Evolutionary conservation across 345 rosid species (phyloP).

Genomic region (Euphorbia peplus): DNA sequence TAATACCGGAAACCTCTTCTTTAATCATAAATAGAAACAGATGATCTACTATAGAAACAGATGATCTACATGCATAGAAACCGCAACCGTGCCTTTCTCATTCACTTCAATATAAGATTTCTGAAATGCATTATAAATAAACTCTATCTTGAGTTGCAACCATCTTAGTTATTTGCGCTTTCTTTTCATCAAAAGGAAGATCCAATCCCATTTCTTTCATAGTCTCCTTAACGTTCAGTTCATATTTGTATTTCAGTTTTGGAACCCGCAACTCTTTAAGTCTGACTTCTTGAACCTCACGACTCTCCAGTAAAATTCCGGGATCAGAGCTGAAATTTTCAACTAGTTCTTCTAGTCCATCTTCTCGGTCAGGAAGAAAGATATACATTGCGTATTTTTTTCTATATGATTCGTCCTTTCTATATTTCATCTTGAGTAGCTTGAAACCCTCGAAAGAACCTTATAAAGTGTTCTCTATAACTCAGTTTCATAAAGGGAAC

Average conservation of each 20-base stretch:
- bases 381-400: neutral
- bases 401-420: neutral
- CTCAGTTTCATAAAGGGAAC: slow-evolving; percentile 26
- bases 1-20: neutral
- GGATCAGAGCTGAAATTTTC: neutral
- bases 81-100: neutral
- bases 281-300: neutral
- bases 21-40: neutral
- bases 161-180: neutral
- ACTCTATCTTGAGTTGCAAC: neutral
- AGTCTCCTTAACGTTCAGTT: neutral
- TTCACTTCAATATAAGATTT: slow-evolving; percentile 2
- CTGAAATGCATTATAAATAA: neutral
- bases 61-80: neutral
- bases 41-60: neutral
- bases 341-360: neutral
- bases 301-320: too few relatives aligned
- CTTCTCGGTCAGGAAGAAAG: slow-evolving; percentile 8
- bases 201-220: neutral
- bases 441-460: slow-evolving; percentile 9
- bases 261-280: slow-evolving; percentile 2
- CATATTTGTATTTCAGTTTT: neutral
- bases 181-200: too few relatives aligned
- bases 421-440: neutral
- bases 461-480: neutral